Percentiles rank a stretch among this genome's conserved stretches.
These are phyloP conservation scores for Lachnum nothofagi DNA, from an alignment of 2,329 filamentous ascomycete genomes.

Conservation along the genomic window DNA sequence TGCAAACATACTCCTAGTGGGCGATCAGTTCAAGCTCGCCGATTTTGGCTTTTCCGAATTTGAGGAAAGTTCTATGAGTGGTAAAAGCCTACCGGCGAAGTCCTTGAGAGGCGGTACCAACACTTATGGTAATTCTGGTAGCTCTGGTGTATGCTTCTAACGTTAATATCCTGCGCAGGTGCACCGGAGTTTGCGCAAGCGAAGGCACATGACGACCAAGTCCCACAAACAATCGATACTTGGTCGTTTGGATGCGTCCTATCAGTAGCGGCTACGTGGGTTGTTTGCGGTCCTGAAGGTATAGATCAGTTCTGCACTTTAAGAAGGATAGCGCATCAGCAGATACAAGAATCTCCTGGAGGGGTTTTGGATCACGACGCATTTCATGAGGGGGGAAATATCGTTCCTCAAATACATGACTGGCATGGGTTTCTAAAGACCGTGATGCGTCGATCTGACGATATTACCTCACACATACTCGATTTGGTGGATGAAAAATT, in stretches of 20 bases:
- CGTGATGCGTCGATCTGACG: conserved; percentile 18
- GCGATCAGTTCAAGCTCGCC: conserved; percentile 35
- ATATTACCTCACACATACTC: conserved; percentile 19
- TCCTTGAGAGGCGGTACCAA: conserved; percentile 31
- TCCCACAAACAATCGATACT: conserved; percentile 35
- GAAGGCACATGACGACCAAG: background rate
- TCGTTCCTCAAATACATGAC: conserved; percentile 19
- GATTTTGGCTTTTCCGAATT: conserved; percentile 36
- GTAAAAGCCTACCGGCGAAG: background rate
- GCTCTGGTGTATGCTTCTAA: background rate
- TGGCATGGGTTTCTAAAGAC: conserved; percentile 27
- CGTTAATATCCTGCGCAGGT: conserved; percentile 1
- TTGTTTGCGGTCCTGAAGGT: conserved; percentile 34
- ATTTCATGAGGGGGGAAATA: conserved; percentile 26
- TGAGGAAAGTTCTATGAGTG: background rate
- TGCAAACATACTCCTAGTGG: conserved; percentile 33
- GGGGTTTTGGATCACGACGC: conserved; percentile 8
- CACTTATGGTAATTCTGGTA: conserved; percentile 33
- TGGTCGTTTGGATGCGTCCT: conserved; percentile 40
- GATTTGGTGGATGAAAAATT: conserved; percentile 25
- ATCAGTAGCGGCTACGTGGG: conserved; percentile 37
- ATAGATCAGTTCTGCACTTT: conserved; percentile 28
- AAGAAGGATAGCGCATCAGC: conserved; percentile 5
- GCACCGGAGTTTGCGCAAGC: conserved; percentile 12
- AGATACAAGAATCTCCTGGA: too few relatives aligned